Evolutionary conservation across 345 rosid species (phyloP).

Genomic region (Dipteronia dyeriana): DNA sequence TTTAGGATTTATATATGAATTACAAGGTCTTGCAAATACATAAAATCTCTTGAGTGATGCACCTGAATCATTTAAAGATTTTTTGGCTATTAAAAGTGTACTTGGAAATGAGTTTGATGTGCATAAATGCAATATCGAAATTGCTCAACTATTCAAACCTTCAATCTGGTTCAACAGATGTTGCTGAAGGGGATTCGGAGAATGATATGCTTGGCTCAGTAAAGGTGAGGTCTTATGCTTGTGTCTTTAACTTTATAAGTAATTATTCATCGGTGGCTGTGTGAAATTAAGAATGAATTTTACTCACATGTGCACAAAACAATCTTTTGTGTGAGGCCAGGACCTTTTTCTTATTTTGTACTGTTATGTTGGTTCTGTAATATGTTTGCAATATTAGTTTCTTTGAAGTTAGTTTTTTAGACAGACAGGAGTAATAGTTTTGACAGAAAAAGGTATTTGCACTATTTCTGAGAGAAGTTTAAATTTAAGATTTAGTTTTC

Average conservation of each 20-base stretch:
- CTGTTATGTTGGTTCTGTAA: not conserved
- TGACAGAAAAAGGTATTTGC: not conserved
- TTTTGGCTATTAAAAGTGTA: too few relatives aligned
- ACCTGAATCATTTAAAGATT: not conserved
- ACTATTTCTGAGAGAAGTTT: not conserved
- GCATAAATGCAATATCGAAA: too few relatives aligned
- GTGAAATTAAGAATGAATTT: not conserved
- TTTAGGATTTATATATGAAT: not conserved
- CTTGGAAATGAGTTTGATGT: constrained; percentile 63
- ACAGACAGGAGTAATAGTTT: not conserved
- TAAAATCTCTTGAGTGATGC: not conserved
- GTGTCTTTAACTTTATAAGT: not conserved
- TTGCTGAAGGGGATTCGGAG: constrained; percentile 75
- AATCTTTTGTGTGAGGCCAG: constrained; percentile 63
- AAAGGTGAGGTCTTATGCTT: constrained; percentile 61
- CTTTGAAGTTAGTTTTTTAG: not conserved
- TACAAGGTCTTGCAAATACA: not conserved
- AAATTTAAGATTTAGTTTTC: too few relatives aligned
- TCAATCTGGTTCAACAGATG: constrained; percentile 67
- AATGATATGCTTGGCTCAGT: constrained; percentile 98
- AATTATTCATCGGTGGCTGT: constrained; percentile 2
- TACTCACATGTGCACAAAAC: not conserved
- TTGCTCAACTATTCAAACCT: too few relatives aligned
- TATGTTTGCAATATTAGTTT: not conserved
- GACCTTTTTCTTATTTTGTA: constrained; percentile 9